A percentile compares a stretch with the other conserved stretches of the same genome.
These are phyloP conservation scores for Coffea canephora DNA, from an alignment of 257 asterid species.

Conservation along the genomic window DNA sequence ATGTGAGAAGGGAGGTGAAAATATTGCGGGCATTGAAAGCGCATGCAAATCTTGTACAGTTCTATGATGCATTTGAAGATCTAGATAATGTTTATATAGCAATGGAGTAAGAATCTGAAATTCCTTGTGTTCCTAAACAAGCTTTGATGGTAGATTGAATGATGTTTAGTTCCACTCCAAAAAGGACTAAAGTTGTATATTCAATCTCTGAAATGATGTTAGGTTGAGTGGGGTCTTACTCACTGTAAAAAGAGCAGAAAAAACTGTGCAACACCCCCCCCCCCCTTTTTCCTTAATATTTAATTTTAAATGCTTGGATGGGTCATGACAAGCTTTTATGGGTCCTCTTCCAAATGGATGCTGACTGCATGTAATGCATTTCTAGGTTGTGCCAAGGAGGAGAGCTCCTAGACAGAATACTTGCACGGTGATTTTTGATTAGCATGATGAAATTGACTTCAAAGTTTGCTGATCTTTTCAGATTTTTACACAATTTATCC, in stretches of 20 bases:
- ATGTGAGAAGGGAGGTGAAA: constrained; percentile 89
- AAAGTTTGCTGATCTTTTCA: background rate
- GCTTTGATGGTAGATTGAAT: background rate
- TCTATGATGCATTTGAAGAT: constrained; percentile 81
- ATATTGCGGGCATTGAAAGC: constrained; percentile 86
- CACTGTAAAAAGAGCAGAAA: background rate
- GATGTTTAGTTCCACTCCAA: background rate
- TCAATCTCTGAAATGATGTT: background rate
- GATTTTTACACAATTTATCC: background rate
- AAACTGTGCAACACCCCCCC: background rate
- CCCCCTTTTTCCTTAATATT: background rate
- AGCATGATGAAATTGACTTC: background rate
- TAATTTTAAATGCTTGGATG: background rate
- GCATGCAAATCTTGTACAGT: constrained; percentile 63
- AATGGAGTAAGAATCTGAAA: constrained; percentile 75
- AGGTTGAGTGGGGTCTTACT: background rate
- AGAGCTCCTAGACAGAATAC: constrained; percentile 85
- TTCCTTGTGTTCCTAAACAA: background rate
- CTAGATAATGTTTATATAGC: constrained; percentile 79
- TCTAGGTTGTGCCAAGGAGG: constrained; percentile 92
- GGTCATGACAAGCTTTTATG: background rate
- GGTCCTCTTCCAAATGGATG: background rate
- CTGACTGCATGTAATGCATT: background rate
- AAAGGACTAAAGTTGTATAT: background rate
- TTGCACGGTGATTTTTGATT: constrained; percentile 50